Evolutionary conservation across 2,329 filamentous ascomycete genomes (phyloP), one percentile per base, ranked within the genome.

Genomic region (Paradendryphiella salina): DNA sequence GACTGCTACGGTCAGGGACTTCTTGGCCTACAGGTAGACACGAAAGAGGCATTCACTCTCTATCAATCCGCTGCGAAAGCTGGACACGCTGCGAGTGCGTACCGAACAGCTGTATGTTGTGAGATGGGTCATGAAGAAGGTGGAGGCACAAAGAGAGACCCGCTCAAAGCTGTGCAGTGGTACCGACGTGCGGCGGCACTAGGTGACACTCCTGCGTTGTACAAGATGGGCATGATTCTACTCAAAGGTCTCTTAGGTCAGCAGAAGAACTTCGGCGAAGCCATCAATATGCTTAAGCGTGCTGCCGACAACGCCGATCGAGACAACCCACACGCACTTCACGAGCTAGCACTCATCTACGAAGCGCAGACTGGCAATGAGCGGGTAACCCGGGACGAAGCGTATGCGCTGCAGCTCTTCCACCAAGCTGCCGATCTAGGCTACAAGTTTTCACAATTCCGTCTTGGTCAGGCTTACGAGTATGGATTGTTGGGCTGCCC

Each of bases 181-280:
- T 99, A 99, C 74, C 91, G 93, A 71, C 88, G 92, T 35, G 91
- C 94, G 5, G 93, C 94, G 9, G 87, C 88, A 10, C 80, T 97
- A 2, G 93, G 94, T 3, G 93, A 99, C 67, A 87, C 88, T 1
- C 89, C 93, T 0, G 94, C 92, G 23, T 96, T 97, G 90, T 99
- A 96, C 78, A 99, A 99, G 75, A 85, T 97, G 75, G 94, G 94
- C 51, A 96, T 96, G 87, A 96, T 99, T 60, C 78, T 90, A 55
- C 82, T 97, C 46, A 97, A 97, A 73, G 94, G 93, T 9, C 80
- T 97, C 21, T 82, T 99, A n/a, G 92, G 92, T 3, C 92, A 97
- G 70, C 82, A 81, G 18, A 85, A 80, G 67, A 96, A 95, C 67
- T 83, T 90, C 2, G 83, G 88, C 35, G 94, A 97, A 75, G 92